Evolutionary conservation across 805 yeast genomes (phyloP).

Genomic region (Teunomyces cretensis): DNA sequence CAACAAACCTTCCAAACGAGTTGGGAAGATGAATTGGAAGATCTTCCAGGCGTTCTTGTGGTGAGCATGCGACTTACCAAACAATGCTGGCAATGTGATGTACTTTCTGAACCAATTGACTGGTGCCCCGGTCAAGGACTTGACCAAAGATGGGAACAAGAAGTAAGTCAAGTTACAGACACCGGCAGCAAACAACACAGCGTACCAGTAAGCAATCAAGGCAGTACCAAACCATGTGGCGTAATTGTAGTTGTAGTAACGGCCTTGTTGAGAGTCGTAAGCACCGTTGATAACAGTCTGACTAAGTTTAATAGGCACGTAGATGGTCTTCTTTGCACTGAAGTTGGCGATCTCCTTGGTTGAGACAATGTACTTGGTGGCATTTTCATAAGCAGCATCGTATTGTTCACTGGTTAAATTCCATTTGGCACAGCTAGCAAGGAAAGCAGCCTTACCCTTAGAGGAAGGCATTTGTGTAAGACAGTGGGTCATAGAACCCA

Average conservation of each 20-base stretch:
- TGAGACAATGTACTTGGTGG: conserved; percentile 37
- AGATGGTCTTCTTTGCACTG: conserved; percentile 8
- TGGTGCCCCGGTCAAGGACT: conserved; percentile 23
- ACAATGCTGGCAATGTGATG: conserved; percentile 35
- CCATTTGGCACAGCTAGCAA: conserved; percentile 17
- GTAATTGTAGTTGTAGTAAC: conserved; percentile 38
- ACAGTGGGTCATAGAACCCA: conserved; percentile 40
- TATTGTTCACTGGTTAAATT: conserved; percentile 31
- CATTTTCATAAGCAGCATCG: conserved; percentile 39
- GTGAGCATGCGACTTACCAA: conserved; percentile 24
- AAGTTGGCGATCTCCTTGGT: conserved; percentile 22
- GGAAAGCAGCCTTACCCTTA: conserved; percentile 8
- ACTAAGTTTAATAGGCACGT: conserved; percentile 36
- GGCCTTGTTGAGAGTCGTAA: conserved; percentile 25
- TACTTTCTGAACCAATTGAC: conserved; percentile 23
- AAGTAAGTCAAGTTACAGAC: conserved; percentile 24
- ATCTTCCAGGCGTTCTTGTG: conserved; percentile 9
- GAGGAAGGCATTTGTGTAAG: conserved; percentile 22
- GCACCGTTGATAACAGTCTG: conserved; percentile 24
- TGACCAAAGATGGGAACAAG: conserved; percentile 21
- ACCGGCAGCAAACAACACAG: conserved; percentile 33
- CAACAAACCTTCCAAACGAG: conserved; percentile 50
- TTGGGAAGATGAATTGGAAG: conserved; percentile 42
- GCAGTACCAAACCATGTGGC: conserved; percentile 35
- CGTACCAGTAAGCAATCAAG: conserved; percentile 29